Evolutionary conservation across 1,284 basidiomycete genomes (phyloP), one percentile per base, ranked within the genome.

Genomic region (Cutaneotrichosporon spelunceum): DNA sequence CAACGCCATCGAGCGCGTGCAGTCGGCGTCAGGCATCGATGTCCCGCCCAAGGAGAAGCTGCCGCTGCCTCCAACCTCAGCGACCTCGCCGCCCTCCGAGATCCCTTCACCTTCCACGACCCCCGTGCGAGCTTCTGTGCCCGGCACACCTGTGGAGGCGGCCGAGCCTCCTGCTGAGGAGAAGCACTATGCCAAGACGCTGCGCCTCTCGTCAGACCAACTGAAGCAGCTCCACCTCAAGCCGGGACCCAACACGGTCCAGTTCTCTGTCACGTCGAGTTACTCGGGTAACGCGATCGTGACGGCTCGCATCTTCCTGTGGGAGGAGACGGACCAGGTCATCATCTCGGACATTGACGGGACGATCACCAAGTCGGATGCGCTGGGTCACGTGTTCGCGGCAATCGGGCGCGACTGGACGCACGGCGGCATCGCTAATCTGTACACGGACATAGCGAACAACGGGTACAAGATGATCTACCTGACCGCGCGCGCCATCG

Each of bases 381-480:
- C 93, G 1, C 82, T 99, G 3, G 96, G 96, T 0, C 96, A 99
- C 75, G 88, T 99, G 55, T 96, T 96, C 75, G 95, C 94, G 4
- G 94, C 98, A 85, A 96, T 99, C 68, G 96, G 96, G 5, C 87
- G 95, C n/a, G 96, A 99, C 78, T 99, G 96, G 96, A 99, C 96
- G 4, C 96, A 99, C 76, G 82, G 92, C 19, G 96, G 96, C 19
- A 95, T 99, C 21, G 96, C 96, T 7, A 99, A 99, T 79, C 83
- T 99, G 23, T 99, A 99, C 80, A 97, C 93, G 3, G 96, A 99
- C 73, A 97, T 99, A 66, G 84, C 83, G 59, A 86, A 91, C 63
- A 99, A 99, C 72, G 96, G 96, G 39, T 99, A 99, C 84, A 94
- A 94, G 81, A 90, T 99, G 72, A 88, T 99, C 86, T 99, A 99